A percentile compares a stretch with the other conserved stretches of the same genome.
These are phyloP conservation scores for Scytalidium sp. DNA, from an alignment of 2,329 filamentous ascomycete genomes.

Conservation along the genomic window DNA sequence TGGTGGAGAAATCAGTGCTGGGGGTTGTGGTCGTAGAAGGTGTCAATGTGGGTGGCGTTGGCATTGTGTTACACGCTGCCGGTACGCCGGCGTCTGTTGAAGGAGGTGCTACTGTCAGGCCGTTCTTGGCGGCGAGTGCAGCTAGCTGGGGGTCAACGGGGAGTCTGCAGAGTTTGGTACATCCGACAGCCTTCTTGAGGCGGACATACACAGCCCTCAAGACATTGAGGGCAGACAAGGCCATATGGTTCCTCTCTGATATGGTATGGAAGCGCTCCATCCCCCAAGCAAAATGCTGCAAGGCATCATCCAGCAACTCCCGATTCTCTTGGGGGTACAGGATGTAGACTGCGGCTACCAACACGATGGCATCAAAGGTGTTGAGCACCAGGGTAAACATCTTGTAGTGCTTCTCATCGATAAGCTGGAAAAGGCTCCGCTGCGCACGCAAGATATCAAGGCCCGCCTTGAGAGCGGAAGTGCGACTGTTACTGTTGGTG, in stretches of 20 bases:
- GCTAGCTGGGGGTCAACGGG: not conserved
- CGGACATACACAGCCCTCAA: constrained; percentile 52
- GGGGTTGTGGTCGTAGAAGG: not conserved
- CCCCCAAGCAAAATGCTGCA: constrained; percentile 58
- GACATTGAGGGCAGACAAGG: constrained; percentile 51
- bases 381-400: constrained; percentile 57
- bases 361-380: constrained; percentile 61
- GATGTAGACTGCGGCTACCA: constrained; percentile 59
- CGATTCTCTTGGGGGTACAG: constrained; percentile 55
- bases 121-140: not conserved
- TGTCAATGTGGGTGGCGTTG: not conserved
- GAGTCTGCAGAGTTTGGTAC: not conserved
- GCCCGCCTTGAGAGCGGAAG: constrained; percentile 53
- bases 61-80: no score
- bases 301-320: constrained; percentile 42
- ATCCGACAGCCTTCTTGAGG: constrained; percentile 46
- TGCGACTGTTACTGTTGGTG: constrained; percentile 49
- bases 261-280: constrained; percentile 57
- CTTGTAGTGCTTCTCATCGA: constrained; percentile 50
- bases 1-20: not conserved
- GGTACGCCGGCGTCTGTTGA: no score
- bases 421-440: constrained; percentile 43
- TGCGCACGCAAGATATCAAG: constrained; percentile 55
- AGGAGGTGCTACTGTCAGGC: not conserved
- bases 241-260: constrained; percentile 49